These are phyloP conservation scores for Hypoxylon crocopeplum DNA, from an alignment of 495 filamentous ascomycete genomes.

Conservation along the genomic window DNA sequence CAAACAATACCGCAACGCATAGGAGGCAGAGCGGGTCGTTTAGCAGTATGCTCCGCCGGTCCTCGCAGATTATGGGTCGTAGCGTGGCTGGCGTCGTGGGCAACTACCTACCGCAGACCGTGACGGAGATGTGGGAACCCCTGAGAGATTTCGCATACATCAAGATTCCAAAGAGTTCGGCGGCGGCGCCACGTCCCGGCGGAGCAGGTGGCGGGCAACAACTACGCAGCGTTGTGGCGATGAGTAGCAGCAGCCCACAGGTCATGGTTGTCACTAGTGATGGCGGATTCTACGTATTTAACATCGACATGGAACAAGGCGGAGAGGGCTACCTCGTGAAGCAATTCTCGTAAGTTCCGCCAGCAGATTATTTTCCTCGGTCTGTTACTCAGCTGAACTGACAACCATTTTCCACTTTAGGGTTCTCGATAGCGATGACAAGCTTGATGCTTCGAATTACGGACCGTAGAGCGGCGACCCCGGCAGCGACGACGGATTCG, in stretches of 20 bases:
- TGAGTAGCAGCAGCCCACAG: slow-evolving; percentile 90
- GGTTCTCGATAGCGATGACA: slow-evolving; percentile 59
- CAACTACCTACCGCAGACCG: slow-evolving; percentile 87
- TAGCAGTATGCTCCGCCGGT: slow-evolving; percentile 91
- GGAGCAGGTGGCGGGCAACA: slow-evolving; percentile 36
- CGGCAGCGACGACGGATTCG: background rate
- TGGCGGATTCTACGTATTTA: slow-evolving; percentile 92
- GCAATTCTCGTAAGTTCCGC: slow-evolving; percentile 78
- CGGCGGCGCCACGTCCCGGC: slow-evolving; percentile 46
- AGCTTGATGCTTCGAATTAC: slow-evolving; percentile 53
- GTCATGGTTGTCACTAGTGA: slow-evolving; percentile 98
- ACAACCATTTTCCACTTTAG: slow-evolving; percentile 37
- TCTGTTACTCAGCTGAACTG: no score
- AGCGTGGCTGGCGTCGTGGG: slow-evolving; percentile 87
- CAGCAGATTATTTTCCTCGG: no score
- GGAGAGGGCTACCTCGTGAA: slow-evolving; percentile 92
- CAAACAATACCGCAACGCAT: slow-evolving; percentile 50
- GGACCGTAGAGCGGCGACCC: slow-evolving; percentile 33
- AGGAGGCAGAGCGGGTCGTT: slow-evolving; percentile 69
- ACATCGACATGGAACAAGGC: slow-evolving; percentile 91
- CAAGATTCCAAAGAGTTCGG: slow-evolving; percentile 75
- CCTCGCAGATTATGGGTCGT: slow-evolving; percentile 93
- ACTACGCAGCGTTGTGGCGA: slow-evolving; percentile 87
- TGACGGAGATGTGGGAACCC: slow-evolving; percentile 98
- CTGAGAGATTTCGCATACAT: slow-evolving; percentile 94